Evolutionary conservation across 2,329 filamentous ascomycete species (phyloP), one percentile per base, ranked within the genome.

Genomic region (Pseudopyrenochaeta lycopersici): DNA sequence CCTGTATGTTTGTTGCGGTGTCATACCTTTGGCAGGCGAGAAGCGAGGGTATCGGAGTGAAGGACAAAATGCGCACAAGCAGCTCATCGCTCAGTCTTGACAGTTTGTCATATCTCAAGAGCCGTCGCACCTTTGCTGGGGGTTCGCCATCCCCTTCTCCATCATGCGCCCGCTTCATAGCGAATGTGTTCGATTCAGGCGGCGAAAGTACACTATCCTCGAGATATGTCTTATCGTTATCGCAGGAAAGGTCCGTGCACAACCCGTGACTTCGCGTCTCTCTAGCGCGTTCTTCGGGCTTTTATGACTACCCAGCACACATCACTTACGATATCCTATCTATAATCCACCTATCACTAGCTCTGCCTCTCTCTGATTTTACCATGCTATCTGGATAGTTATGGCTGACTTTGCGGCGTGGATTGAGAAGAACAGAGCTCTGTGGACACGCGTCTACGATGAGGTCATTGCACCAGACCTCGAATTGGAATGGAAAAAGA

Each of bases 81-180:
- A 98, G 82, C 76, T 99, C 95, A 74, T 97, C 91, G 58, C 92
- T 96, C 46, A 98, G 82, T 7, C 76, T 78, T 6, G 91, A 91
- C 14, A 97, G 75, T 42, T 82, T 81, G 76, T 96, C 90, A 51
- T 72, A 60, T 38, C 67, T 63, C 47, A 70, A 68, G 27, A 78
- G 73, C 31, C 73, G 72, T 47, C 67, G 63, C 52, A 81, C 76
- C 71, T 88, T 88, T 10, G 67, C 51, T n/a, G 74, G 60, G 18
- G 63, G 73, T 46, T 65, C 68, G 35, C 46, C 49, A 30, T 51
- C 49, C n/a, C 57, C 60, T 4, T 65, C 68, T 18, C 70, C 71
- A 6, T 74, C 75, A 32, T 68, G 67, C 43, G 62, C 46, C 30
- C 78, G 71, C 68, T 80, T 80, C 67, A 75, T 77, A 18, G 30